Evolutionary conservation across 1,284 basidiomycete species (phyloP).

Genomic region (Schizopora paradoxa): DNA sequence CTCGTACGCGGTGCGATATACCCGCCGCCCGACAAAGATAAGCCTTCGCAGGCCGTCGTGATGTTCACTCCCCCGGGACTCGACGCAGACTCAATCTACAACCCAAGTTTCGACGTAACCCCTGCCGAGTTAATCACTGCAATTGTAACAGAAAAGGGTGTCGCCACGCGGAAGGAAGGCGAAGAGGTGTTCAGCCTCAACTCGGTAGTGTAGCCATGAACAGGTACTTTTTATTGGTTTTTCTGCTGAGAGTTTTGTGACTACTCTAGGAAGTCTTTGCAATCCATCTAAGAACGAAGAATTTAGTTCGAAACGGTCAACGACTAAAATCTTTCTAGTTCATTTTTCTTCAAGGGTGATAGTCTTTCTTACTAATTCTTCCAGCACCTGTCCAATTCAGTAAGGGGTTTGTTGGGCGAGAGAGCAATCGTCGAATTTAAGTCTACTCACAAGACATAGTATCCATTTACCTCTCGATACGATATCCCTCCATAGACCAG

Average conservation of each 20-base stretch:
- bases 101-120: slow-evolving; percentile 92
- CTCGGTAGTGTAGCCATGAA: slow-evolving; percentile 44
- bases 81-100: slow-evolving; percentile 60
- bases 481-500: too few species aligned
- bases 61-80: slow-evolving; percentile 69
- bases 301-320: too few species aligned
- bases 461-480: too few species aligned
- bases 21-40: slow-evolving; percentile 38
- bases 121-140: slow-evolving; percentile 78
- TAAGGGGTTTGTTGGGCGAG: too few species aligned
- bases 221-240: background rate
- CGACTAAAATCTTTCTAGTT: too few species aligned
- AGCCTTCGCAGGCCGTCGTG: slow-evolving; percentile 56
- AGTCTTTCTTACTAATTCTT: too few species aligned
- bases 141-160: slow-evolving; percentile 89
- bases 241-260: background rate
- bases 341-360: too few species aligned
- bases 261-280: background rate
- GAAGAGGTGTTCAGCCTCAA: slow-evolving; percentile 50
- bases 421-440: too few species aligned
- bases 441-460: too few species aligned
- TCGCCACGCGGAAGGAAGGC: slow-evolving; percentile 58
- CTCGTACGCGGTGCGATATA: slow-evolving; percentile 76
- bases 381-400: too few species aligned
- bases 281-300: background rate